Evolutionary conservation across 2,329 filamentous ascomycete species (phyloP).

Genomic region (Colletotrichum sp.): DNA sequence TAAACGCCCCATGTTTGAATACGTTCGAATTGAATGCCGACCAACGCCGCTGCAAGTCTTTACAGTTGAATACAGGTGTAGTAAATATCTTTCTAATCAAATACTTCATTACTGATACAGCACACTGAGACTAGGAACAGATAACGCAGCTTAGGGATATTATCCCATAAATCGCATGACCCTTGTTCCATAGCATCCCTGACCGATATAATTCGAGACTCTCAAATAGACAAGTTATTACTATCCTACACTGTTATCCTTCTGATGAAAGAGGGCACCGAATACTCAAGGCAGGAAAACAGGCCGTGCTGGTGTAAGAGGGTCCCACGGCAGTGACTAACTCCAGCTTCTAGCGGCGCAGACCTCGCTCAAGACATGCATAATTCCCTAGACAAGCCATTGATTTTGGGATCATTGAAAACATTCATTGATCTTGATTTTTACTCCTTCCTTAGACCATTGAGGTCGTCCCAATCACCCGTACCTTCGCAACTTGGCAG

Average conservation of each 20-base stretch:
- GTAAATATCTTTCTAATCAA: not conserved
- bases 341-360: accelerated
- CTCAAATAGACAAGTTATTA: not conserved
- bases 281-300: not conserved
- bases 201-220: accelerated
- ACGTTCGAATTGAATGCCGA: accelerated
- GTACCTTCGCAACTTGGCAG: not conserved
- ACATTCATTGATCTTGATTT: not conserved
- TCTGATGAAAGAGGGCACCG: not conserved
- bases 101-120: not conserved
- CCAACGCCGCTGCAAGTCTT: accelerated
- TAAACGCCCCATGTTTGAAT: not conserved
- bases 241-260: not conserved
- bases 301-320: not conserved
- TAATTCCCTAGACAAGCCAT: not conserved
- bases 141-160: not conserved
- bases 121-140: not conserved
- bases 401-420: not conserved
- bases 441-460: not conserved
- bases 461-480: not conserved
- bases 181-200: not conserved
- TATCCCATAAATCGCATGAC: not conserved
- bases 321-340: not conserved
- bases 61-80: accelerated
- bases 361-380: not conserved